Evolutionary conservation across 805 yeast genomes (phyloP), one percentile per base, ranked within the genome.

Genomic region (Zygoascus bituminiphila): DNA sequence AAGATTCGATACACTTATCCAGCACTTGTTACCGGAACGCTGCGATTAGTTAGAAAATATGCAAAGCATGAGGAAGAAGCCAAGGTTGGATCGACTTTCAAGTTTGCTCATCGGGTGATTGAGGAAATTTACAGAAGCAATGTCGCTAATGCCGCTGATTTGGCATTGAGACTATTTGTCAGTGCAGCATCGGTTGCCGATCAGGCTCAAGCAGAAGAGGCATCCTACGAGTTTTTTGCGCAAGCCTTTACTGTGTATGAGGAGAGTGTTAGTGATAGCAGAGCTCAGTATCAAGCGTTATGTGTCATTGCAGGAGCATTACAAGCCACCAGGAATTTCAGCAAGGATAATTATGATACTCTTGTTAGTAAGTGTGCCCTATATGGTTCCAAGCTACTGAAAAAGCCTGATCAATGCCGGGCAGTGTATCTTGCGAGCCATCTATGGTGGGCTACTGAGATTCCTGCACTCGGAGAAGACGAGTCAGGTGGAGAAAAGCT

Each of bases 321-420:
- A 41, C 83, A 78, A 58, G 68, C 69, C 55, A 66, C 79, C 31
- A 67, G 81, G 48, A 71, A 74, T 49, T 69, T 78, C 50, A 70
- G 72, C 42, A 67, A 72, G 42, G 94, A 84, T 26, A 85, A 79
- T 62, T 91, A 86, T 65, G 93, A 88, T 56, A 76, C 79, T 3
- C 70, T 91, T 55, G 88, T 89, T 45, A 84, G 94, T 14, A 84
- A 88, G 62, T 76, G 89, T 42, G 88, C 96, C 1, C 68, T 89
- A 43, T 87, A 88, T 59, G 95, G 95, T 4, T 86, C 95, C 12
- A 87, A 86, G 64, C 72, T 93, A 45, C 72, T 91, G 59, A 88
- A 86, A 64, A 91, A 91, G 63, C 88, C 93, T 31, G 98, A 91
- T 60, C 98, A 93, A 65, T 89, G 97, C 63, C 78, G 97, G 14